A percentile compares a stretch with the other conserved stretches of the same genome.
These are phyloP conservation scores for Turnera subulata DNA, from an alignment of 345 rosid species.

Conservation along the genomic window DNA sequence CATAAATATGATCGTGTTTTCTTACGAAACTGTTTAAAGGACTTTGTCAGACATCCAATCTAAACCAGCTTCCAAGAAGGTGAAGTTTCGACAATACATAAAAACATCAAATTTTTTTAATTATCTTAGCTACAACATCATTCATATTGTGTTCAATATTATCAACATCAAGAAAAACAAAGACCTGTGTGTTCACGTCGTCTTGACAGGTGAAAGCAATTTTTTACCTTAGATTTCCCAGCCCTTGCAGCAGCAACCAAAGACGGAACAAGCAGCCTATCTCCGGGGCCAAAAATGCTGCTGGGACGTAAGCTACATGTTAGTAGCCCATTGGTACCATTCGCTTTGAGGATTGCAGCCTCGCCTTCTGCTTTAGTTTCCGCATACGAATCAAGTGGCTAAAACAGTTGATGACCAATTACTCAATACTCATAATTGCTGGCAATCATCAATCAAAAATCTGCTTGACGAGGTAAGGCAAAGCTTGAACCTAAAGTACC, in stretches of 20 bases:
- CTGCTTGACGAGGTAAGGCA: neutral
- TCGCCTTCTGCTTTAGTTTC: constrained; percentile 92
- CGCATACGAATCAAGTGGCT: constrained; percentile 87
- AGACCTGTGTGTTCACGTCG: no score
- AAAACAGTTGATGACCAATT: constrained; percentile 10
- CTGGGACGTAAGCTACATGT: constrained; percentile 96
- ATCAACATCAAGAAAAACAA: no score
- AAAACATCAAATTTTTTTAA: no score
- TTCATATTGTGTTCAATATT: no score
- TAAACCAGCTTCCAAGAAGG: no score
- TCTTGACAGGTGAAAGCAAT: no score
- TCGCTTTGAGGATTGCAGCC: constrained; percentile 60
- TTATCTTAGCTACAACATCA: no score
- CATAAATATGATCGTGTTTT: neutral
- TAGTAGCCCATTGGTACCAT: constrained; percentile 67
- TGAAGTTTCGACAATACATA: no score
- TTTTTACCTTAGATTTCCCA: constrained; percentile 85
- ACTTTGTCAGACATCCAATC: no score
- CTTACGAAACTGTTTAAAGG: no score
- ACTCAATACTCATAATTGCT: neutral
- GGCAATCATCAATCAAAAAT: neutral
- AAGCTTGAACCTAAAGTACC: constrained; percentile 29
- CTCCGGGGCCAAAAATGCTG: constrained; percentile 93
- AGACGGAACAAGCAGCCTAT: constrained; percentile 77
- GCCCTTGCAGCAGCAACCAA: constrained; percentile 78